These are phyloP conservation scores for Adansonia gregorii DNA, from an alignment of 441 rosid species.

Conservation along the genomic window DNA sequence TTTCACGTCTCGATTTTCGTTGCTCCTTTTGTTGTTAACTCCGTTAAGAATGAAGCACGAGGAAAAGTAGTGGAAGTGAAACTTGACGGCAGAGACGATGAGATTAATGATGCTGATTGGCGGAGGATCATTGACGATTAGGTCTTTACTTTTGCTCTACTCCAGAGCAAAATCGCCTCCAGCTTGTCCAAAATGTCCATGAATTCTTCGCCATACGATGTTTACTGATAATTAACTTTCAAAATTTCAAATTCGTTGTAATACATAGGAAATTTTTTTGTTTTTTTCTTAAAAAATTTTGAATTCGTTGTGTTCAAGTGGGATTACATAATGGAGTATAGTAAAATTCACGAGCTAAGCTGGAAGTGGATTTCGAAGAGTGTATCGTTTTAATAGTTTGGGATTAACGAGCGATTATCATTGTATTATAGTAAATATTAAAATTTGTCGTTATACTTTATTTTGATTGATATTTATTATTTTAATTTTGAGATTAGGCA, in stretches of 20 bases:
- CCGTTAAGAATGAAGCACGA: constrained; percentile 44
- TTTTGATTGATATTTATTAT: too few relatives aligned
- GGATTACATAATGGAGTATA: constrained; percentile 87
- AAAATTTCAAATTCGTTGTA: not conserved
- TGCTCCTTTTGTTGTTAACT: constrained; percentile 31
- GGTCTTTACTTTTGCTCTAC: constrained; percentile 78
- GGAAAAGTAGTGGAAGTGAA: constrained; percentile 78
- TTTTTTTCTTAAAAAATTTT: not conserved
- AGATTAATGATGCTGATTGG: constrained; percentile 66
- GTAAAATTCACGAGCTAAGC: constrained; percentile 37
- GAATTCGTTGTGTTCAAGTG: constrained; percentile 51
- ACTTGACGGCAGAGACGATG: constrained; percentile 64
- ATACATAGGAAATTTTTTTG: not conserved
- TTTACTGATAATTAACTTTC: not conserved
- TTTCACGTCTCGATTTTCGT: constrained; percentile 71
- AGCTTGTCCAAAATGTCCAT: too few relatives aligned
- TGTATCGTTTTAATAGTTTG: too few relatives aligned
- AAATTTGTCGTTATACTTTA: too few relatives aligned
- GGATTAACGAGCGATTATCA: too few relatives aligned
- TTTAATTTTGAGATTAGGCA: too few relatives aligned
- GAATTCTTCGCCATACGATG: too few relatives aligned
- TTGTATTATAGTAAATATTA: too few relatives aligned
- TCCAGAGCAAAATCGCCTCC: constrained; percentile 61
- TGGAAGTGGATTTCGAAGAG: too few relatives aligned
- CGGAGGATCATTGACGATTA: constrained; percentile 48